Evolutionary conservation across 2,329 filamentous ascomycete species (phyloP).

Genomic region (Trichophyton verrucosum): DNA sequence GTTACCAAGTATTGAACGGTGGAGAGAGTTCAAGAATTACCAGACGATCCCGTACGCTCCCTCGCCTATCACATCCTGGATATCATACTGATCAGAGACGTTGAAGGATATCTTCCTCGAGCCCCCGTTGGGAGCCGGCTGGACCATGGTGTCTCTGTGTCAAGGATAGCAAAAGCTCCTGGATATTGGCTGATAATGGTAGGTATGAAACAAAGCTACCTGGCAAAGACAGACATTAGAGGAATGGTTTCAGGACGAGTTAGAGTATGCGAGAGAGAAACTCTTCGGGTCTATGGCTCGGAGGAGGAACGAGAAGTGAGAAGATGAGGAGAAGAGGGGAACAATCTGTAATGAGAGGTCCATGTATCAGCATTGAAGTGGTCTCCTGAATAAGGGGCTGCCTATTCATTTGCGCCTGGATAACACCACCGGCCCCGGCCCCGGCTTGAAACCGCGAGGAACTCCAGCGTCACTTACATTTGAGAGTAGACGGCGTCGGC

Average conservation of each 20-base stretch:
- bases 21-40: slow-evolving; percentile 43
- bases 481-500: neutral
- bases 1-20: neutral
- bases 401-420: neutral
- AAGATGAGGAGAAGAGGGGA: too few species aligned
- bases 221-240: neutral
- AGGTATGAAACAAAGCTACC: neutral
- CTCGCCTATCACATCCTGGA: slow-evolving; percentile 97
- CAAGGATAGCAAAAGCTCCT: neutral
- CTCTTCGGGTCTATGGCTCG: neutral
- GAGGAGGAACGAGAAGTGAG: neutral
- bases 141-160: slow-evolving; percentile 25
- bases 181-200: neutral
- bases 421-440: neutral
- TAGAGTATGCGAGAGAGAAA: neutral
- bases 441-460: neutral
- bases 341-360: neutral
- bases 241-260: neutral
- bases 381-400: neutral
- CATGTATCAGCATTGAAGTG: neutral
- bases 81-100: slow-evolving; percentile 98
- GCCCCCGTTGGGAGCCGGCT: slow-evolving; percentile 40
- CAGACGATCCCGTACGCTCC: slow-evolving; percentile 97
- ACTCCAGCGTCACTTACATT: neutral
- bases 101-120: slow-evolving; percentile 98